phyloP scores from a whole-genome alignment of 2,329 filamentous ascomycete genomes.

The Scedosporium dehoogii region DNA sequence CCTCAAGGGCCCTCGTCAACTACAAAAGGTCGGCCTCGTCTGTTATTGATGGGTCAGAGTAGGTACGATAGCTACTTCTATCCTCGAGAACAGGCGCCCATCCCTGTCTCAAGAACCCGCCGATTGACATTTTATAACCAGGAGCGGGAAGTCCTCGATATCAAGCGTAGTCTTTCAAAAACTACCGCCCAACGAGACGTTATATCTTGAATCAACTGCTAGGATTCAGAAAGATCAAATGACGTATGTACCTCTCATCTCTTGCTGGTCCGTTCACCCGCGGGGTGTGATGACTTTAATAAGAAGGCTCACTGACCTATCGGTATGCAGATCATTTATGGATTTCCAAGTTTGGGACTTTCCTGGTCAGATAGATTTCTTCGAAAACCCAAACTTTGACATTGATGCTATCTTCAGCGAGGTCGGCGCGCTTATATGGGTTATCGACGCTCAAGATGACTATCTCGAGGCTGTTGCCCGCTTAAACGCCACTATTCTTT shows the following conservation, averaged over 20 bases:
- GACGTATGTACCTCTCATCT: constrained; percentile 52
- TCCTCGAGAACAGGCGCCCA: not conserved
- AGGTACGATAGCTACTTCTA: constrained; percentile 46
- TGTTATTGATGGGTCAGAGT: constrained; percentile 91
- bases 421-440: constrained; percentile 92
- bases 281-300: constrained; percentile 3
- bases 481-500: constrained; percentile 80
- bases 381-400: constrained; percentile 81
- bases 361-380: constrained; percentile 82
- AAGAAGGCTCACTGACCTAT: constrained; percentile 12
- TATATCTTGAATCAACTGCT: constrained; percentile 92
- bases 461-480: constrained; percentile 85
- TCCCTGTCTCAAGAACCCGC: not conserved
- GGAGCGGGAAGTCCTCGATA: constrained; percentile 96
- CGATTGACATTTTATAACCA: constrained; percentile 26
- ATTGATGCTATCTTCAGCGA: constrained; percentile 90
- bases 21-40: constrained; percentile 63
- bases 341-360: constrained; percentile 99
- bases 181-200: constrained; percentile 85
- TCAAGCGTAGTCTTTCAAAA: constrained; percentile 99
- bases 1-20: constrained; percentile 28
- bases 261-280: not conserved
- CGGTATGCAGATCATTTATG: constrained; percentile 73
- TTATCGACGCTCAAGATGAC: constrained; percentile 96
- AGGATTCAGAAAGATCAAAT: constrained; percentile 91